A percentile compares a stretch with the other conserved stretches of the same genome.
These are phyloP conservation scores for Cryphonectria nitschkei DNA, from an alignment of 2,329 filamentous ascomycete species.

Conservation along the genomic window DNA sequence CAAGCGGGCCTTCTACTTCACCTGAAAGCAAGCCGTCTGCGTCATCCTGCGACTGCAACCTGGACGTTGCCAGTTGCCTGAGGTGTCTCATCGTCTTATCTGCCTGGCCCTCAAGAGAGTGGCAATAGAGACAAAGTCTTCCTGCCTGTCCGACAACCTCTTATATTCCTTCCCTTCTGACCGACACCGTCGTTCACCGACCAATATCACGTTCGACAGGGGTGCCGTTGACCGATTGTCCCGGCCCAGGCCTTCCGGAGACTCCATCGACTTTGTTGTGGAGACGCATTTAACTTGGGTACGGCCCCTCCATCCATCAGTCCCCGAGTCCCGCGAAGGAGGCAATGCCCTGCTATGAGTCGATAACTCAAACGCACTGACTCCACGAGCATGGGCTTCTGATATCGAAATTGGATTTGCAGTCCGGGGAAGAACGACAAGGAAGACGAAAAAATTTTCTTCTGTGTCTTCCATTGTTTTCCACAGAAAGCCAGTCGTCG, in stretches of 20 bases:
- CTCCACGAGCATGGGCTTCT: constrained; percentile 14
- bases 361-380: constrained; percentile 8
- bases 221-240: constrained; percentile 14
- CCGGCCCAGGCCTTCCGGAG: constrained; percentile 21
- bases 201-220: constrained; percentile 20
- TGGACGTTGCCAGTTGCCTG: constrained; percentile 2
- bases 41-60: constrained; percentile 4
- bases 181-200: not conserved
- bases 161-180: not conserved
- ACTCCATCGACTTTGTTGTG: constrained; percentile 10
- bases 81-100: constrained; percentile 12
- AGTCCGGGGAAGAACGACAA: constrained; percentile 11
- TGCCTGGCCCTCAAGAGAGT: constrained; percentile 9
- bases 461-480: not conserved
- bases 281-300: constrained; percentile 14
- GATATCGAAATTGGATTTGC: constrained; percentile 23
- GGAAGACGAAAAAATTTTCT: constrained; percentile 26
- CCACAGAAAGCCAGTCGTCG: constrained; percentile 17
- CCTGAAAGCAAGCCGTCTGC: not conserved
- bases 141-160: not conserved
- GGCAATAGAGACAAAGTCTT: not conserved
- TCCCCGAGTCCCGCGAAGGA: constrained; percentile 13
- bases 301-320: constrained; percentile 16
- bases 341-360: constrained; percentile 16
- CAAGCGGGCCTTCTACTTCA: not conserved